Evolutionary conservation across 23 red algal genomes (phyloP).

Genomic region (Cyanidioschyzon merolae): DNA sequence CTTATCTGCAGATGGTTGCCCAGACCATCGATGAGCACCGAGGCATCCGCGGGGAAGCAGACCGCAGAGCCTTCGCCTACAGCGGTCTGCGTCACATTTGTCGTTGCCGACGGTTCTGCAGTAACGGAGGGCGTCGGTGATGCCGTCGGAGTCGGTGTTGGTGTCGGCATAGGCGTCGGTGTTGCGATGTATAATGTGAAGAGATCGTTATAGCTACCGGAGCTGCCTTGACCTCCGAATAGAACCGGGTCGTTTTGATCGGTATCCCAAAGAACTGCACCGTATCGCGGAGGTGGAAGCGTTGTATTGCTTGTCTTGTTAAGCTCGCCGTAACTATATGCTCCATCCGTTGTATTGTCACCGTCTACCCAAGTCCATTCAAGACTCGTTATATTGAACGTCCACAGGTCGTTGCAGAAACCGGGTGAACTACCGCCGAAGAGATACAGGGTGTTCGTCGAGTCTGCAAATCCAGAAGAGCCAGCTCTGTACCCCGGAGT

Average conservation of each 20-base stretch:
- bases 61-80: too few relatives aligned
- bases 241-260: neutral
- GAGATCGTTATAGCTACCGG: neutral
- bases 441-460: neutral
- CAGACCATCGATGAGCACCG: too few relatives aligned
- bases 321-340: neutral
- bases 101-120: neutral
- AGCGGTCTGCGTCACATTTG: too few relatives aligned
- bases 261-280: neutral
- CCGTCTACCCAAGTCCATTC: neutral
- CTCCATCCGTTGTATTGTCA: neutral
- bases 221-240: neutral
- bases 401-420: neutral
- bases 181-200: neutral
- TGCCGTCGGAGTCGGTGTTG: conserved; percentile 7
- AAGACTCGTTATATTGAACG: neutral
- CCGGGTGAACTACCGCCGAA: neutral
- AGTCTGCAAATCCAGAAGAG: neutral
- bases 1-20: too few relatives aligned
- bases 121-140: neutral
- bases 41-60: too few relatives aligned
- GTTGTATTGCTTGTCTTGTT: neutral
- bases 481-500: neutral
- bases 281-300: neutral
- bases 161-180: neutral